Evolutionary conservation across 2,329 filamentous ascomycete species (phyloP).

Genomic region (Sclerotinia nivalis): DNA sequence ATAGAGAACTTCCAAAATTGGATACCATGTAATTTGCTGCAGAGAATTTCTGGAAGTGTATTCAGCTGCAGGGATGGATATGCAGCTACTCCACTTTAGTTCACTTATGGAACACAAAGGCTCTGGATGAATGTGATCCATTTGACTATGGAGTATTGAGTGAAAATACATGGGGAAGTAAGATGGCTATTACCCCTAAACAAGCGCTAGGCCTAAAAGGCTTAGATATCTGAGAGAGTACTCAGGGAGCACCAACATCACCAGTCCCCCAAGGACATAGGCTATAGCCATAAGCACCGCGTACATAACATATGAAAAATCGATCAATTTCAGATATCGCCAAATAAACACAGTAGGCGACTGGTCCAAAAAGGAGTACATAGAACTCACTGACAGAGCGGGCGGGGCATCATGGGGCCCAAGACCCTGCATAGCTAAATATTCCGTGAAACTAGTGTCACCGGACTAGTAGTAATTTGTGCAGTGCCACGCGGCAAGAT

Average conservation of each 20-base stretch:
- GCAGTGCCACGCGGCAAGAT: constrained; percentile 8
- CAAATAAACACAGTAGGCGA: constrained; percentile 47
- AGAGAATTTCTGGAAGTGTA: constrained; percentile 33
- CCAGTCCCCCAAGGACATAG: constrained; percentile 32
- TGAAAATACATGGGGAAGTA: too few relatives aligned
- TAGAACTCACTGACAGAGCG: constrained; percentile 51
- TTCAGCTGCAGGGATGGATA: constrained; percentile 49
- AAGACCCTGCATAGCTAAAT: constrained; percentile 22
- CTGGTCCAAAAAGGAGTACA: constrained; percentile 48
- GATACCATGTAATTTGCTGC: constrained; percentile 43
- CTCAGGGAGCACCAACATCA: too few relatives aligned
- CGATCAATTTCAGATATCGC: constrained; percentile 47
- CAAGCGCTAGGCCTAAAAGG: too few relatives aligned
- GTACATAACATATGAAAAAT: constrained; percentile 49
- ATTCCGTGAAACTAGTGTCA: constrained; percentile 25
- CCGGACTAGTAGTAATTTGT: constrained; percentile 19
- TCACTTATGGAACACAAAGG: constrained; percentile 35
- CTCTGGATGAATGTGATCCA: too few relatives aligned
- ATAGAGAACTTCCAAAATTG: constrained; percentile 48
- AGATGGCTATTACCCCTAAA: too few relatives aligned
- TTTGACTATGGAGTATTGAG: too few relatives aligned
- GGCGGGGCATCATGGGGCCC: constrained; percentile 46
- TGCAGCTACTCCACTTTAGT: constrained; percentile 49
- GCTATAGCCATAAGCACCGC: constrained; percentile 49
- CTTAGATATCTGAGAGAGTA: too few relatives aligned